phyloP scores from a whole-genome alignment of 1,284 basidiomycete genomes.

The Porogramme epimiltina region DNA sequence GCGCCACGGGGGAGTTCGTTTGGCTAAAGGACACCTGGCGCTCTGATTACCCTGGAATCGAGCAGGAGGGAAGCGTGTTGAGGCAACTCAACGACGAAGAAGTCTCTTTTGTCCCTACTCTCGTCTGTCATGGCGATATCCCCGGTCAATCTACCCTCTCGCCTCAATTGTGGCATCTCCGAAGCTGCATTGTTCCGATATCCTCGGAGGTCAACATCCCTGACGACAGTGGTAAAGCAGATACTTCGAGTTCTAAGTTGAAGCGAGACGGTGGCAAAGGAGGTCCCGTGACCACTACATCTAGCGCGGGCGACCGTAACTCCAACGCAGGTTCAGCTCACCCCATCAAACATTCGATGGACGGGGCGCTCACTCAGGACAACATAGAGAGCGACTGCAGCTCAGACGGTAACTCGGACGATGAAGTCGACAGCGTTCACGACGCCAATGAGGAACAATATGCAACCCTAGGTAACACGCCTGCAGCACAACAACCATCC shows the following conservation, averaged over 20 bases:
- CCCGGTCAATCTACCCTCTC: conserved; percentile 5
- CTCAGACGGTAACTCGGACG: too few relatives aligned
- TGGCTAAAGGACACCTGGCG: conserved; percentile 20
- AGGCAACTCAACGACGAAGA: conserved; percentile 1
- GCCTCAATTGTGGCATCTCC: neutral
- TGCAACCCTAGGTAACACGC: too few relatives aligned
- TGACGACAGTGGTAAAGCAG: too few relatives aligned
- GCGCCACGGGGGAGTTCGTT: conserved; percentile 3
- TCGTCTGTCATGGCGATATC: conserved; percentile 16
- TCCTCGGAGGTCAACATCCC: neutral
- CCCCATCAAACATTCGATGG: too few relatives aligned
- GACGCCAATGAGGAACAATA: neutral
- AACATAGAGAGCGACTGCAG: too few relatives aligned
- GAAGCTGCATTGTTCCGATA: too few relatives aligned
- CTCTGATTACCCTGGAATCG: conserved; percentile 1
- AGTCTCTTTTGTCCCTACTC: conserved; percentile 10
- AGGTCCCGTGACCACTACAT: too few relatives aligned
- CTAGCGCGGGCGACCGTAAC: too few relatives aligned
- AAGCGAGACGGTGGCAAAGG: too few relatives aligned
- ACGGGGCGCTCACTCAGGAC: too few relatives aligned
- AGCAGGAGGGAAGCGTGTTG: conserved; percentile 9
- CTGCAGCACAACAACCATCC: neutral
- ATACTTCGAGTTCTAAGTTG: neutral
- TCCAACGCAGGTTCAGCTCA: too few relatives aligned
- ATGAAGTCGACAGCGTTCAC: too few relatives aligned